A percentile compares a stretch with the other conserved stretches of the same genome.
These are phyloP conservation scores for Hippophae tibetana DNA, from an alignment of 306 rosid species.

Conservation along the genomic window DNA sequence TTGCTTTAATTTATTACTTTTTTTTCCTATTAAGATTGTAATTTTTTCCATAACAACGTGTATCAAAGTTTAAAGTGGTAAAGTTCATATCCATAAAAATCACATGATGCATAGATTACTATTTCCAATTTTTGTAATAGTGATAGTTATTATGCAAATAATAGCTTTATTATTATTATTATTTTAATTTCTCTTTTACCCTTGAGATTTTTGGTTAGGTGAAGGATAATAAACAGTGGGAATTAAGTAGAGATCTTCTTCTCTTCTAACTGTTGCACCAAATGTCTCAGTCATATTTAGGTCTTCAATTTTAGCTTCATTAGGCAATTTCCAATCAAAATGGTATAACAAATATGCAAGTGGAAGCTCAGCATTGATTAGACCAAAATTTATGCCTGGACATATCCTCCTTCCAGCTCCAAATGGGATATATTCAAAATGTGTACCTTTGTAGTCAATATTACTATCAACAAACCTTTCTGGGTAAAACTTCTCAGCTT, in stretches of 20 bases:
- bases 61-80: too few relatives aligned
- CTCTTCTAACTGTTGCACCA: neutral
- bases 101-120: too few relatives aligned
- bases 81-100: too few relatives aligned
- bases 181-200: too few relatives aligned
- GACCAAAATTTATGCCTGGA: neutral
- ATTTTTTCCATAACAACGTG: too few relatives aligned
- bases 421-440: slow-evolving; percentile 7
- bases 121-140: too few relatives aligned
- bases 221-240: slow-evolving; percentile 6
- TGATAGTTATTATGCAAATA: too few relatives aligned
- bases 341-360: slow-evolving; percentile 13
- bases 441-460: slow-evolving; percentile 1
- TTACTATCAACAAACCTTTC: slow-evolving; percentile 12
- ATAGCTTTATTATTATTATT: too few relatives aligned
- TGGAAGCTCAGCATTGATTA: slow-evolving; percentile 11
- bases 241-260: slow-evolving; percentile 2
- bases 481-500: slow-evolving; percentile 9
- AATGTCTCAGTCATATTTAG: slow-evolving; percentile 7
- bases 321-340: slow-evolving; percentile 19
- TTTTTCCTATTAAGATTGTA: too few relatives aligned
- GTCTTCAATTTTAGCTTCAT: slow-evolving; percentile 6
- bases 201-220: too few relatives aligned
- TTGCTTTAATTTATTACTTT: too few relatives aligned
- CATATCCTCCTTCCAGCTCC: slow-evolving; percentile 15